Conservation (phyloP, 139 green algal genomes). For the Microglena sp. region DNA sequence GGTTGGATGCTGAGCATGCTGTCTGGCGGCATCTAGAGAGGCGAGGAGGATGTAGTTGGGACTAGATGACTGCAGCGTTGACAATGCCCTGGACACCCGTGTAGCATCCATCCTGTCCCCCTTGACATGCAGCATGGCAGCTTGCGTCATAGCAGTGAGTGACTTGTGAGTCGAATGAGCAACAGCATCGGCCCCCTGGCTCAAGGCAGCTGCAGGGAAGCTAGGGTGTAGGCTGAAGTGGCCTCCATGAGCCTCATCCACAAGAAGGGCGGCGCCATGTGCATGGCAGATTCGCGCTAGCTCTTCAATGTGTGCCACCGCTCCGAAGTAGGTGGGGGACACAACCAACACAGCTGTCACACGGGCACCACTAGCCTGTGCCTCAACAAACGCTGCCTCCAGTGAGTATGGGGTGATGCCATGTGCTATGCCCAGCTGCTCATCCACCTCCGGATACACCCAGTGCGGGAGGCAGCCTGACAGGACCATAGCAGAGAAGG, state of each 20-base stretch:
- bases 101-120: slow-evolving; percentile 15
- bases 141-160: slow-evolving; percentile 58
- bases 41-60: slow-evolving; percentile 87
- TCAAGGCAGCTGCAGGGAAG: slow-evolving; percentile 37
- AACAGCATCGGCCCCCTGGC: slow-evolving; percentile 66
- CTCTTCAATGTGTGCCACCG: slow-evolving; percentile 39
- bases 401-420: slow-evolving; percentile 42
- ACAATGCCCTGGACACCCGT: slow-evolving; percentile 26
- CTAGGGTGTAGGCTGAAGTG: slow-evolving; percentile 59
- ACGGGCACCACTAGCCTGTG: slow-evolving; percentile 1
- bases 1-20: no score
- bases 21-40: slow-evolving; percentile 81
- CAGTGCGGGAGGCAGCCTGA: slow-evolving; percentile 37
- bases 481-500: slow-evolving; percentile 63
- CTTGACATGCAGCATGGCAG: slow-evolving; percentile 79
- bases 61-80: slow-evolving; percentile 40
- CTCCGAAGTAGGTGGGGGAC: slow-evolving; percentile 84
- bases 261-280: slow-evolving; percentile 56
- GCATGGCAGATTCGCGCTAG: slow-evolving; percentile 47
- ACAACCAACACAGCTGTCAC: slow-evolving; percentile 63
- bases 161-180: slow-evolving; percentile 94
- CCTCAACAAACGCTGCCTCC: slow-evolving; percentile 23
- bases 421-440: slow-evolving; percentile 40
- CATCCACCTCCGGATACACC: slow-evolving; percentile 40
- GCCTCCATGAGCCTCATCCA: slow-evolving; percentile 87